A percentile compares a stretch with the other conserved stretches of the same genome.
These are phyloP conservation scores for Hymenoscyphus scutula DNA, from an alignment of 2,329 filamentous ascomycete genomes.

Conservation along the genomic window DNA sequence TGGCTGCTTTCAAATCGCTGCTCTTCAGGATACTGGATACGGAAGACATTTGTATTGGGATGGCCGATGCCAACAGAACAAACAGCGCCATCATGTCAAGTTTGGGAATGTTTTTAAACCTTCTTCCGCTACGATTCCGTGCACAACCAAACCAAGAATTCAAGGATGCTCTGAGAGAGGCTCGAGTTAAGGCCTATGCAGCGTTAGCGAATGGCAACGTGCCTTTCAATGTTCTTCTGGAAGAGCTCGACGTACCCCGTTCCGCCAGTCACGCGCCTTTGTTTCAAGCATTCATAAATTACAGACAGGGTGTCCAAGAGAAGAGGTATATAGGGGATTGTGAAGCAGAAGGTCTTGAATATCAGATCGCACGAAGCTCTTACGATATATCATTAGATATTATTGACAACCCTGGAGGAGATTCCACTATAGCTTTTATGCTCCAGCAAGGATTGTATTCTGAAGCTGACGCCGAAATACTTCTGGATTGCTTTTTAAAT, in stretches of 20 bases:
- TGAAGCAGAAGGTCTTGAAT: constrained; percentile 4
- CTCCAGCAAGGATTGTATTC: constrained; percentile 17
- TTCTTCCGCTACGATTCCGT: constrained; percentile 22
- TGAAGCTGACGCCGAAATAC: constrained; percentile 3
- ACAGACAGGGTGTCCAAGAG: constrained; percentile 14
- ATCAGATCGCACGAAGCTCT: constrained; percentile 7
- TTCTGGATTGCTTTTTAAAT: constrained; percentile 34
- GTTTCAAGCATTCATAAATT: constrained; percentile 43
- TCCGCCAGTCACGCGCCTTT: constrained; percentile 43
- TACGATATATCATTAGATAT: constrained; percentile 22
- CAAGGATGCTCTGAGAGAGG: constrained; percentile 20
- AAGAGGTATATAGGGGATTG: constrained; percentile 7
- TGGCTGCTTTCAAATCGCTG: constrained; percentile 39
- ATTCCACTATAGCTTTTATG: constrained; percentile 13
- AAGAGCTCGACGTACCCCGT: constrained; percentile 42
- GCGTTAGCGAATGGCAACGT: constrained; percentile 44
- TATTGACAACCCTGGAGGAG: constrained; percentile 19
- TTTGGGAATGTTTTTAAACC: constrained; percentile 39
- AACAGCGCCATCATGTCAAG: constrained; percentile 37
- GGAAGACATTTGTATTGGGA: constrained; percentile 41
- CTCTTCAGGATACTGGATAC: constrained; percentile 19
- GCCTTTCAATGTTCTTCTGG: constrained; percentile 49
- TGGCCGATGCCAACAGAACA: constrained; percentile 44
- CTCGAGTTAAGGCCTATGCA: constrained; percentile 32
- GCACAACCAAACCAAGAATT: constrained; percentile 24